These are phyloP conservation scores for Pseudogymnoascus sp. DNA, from an alignment of 2,329 filamentous ascomycete species.

Conservation along the genomic window DNA sequence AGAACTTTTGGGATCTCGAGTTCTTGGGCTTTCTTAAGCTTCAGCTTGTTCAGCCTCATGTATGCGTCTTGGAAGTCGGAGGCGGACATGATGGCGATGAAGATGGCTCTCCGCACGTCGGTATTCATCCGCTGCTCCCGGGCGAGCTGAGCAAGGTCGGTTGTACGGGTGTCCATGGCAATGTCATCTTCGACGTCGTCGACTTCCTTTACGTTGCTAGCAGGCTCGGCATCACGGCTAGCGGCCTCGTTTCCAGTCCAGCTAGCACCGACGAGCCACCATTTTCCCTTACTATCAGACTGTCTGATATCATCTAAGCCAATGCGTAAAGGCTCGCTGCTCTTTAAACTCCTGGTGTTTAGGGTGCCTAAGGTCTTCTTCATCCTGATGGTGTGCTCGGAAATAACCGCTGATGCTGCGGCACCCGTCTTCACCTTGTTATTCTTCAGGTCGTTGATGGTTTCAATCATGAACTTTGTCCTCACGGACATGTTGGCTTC, in stretches of 20 bases:
- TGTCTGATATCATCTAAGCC: slow-evolving; percentile 74
- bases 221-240: slow-evolving; percentile 28
- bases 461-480: slow-evolving; percentile 96
- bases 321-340: slow-evolving; percentile 73
- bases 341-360: slow-evolving; percentile 59
- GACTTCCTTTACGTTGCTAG: slow-evolving; percentile 19
- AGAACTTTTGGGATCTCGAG: slow-evolving; percentile 81
- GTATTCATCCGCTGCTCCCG: slow-evolving; percentile 31
- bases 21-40: slow-evolving; percentile 77
- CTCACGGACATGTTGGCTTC: slow-evolving; percentile 70
- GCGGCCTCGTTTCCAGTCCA: slow-evolving; percentile 47
- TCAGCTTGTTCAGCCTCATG: slow-evolving; percentile 68
- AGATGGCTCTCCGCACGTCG: slow-evolving; percentile 57
- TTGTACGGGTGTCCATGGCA: slow-evolving; percentile 15
- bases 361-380: slow-evolving; percentile 78
- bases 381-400: slow-evolving; percentile 80
- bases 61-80: slow-evolving; percentile 78
- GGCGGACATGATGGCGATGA: slow-evolving; percentile 81
- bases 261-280: slow-evolving; percentile 98
- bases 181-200: neutral
- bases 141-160: slow-evolving; percentile 29
- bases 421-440: slow-evolving; percentile 75
- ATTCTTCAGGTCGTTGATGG: slow-evolving; percentile 89
- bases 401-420: slow-evolving; percentile 61
- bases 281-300: slow-evolving; percentile 82